These are phyloP conservation scores for Dryas octopetala DNA, from an alignment of 306 rosid genomes.

Conservation along the genomic window DNA sequence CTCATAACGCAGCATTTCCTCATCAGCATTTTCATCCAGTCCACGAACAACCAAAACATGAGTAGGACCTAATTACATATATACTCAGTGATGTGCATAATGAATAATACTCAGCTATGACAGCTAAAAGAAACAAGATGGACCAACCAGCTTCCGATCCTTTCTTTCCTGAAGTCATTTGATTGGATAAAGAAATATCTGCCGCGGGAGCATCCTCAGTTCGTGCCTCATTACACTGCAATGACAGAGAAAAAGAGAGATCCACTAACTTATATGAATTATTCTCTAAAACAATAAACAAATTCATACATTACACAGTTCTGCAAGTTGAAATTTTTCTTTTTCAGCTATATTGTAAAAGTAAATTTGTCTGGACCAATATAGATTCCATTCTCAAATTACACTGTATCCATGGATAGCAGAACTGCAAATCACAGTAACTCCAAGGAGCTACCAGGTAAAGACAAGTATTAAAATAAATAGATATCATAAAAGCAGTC, in stretches of 20 bases:
- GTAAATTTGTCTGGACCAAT: background rate
- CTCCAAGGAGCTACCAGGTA: background rate
- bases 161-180: constrained; percentile 61
- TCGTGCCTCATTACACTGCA: constrained; percentile 92
- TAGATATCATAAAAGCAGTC: background rate
- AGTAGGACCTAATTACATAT: constrained; percentile 70
- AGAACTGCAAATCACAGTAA: background rate
- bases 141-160: constrained; percentile 86
- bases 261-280: constrained; percentile 6
- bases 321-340: background rate
- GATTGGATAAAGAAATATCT: constrained; percentile 71
- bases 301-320: background rate
- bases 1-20: constrained; percentile 98
- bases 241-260: constrained; percentile 15
- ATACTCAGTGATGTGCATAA: constrained; percentile 20
- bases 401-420: background rate
- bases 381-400: background rate
- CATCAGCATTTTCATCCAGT: constrained; percentile 98
- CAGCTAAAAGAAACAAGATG: constrained; percentile 18
- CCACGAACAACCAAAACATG: constrained; percentile 99
- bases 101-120: background rate
- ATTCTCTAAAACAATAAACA: background rate
- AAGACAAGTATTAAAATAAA: background rate
- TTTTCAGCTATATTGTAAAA: background rate
- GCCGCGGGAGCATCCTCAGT: constrained; percentile 96